Base-by-base conservation (phyloP, 371 early-diverging fungal species). In the Mortierella sp. region DNA sequence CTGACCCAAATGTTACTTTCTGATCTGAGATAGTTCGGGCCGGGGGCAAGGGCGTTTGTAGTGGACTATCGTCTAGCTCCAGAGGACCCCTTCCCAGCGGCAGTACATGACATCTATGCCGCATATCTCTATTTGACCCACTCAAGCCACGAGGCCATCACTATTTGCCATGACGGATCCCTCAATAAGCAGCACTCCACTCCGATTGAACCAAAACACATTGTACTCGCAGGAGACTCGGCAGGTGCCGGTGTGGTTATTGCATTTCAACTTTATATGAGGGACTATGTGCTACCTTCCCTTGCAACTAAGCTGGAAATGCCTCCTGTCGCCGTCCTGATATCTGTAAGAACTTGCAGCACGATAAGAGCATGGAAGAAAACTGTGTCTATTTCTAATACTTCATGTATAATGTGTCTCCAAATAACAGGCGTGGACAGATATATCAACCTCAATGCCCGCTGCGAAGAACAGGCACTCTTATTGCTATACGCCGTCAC, bases 61-160 rank as follows among this genome's bases (percentile, higher is more conserved):
- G 23, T 82, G 19, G 79, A 72, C 27, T 85, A 85, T 64, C 84
- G 95, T 21, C 79, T 95, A 30, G 93, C 96, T 0, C 97, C 97
- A 0, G 91, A 93, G 34, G 71, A 87, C 54, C 89, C 93, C 3
- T 97, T 95, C 69, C 97, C 97, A 4, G 83, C 88, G 19, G 92
- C 92, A 9, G 78, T 97, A 3, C 89, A 92, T 52, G 96, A 96
- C 79, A 88, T 87, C 37, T 80, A 92, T 31, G 83, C 90, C 24
- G 87, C 92, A 0, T 95, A 93, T 62, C 63, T 86, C 24, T 85
- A 87, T 61, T 59, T 81, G 27, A 79, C 90, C 32, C 80, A 85
- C n/a, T 87, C 89, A 5, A 82, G 83, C 9, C 70, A 82, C 23
- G 53, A 48, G 3, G 84, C 83, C 15, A 72, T 70, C 11, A 49